Conservation (phyloP, 805 yeast genomes). For the Cyberlindnera suaveolens region DNA sequence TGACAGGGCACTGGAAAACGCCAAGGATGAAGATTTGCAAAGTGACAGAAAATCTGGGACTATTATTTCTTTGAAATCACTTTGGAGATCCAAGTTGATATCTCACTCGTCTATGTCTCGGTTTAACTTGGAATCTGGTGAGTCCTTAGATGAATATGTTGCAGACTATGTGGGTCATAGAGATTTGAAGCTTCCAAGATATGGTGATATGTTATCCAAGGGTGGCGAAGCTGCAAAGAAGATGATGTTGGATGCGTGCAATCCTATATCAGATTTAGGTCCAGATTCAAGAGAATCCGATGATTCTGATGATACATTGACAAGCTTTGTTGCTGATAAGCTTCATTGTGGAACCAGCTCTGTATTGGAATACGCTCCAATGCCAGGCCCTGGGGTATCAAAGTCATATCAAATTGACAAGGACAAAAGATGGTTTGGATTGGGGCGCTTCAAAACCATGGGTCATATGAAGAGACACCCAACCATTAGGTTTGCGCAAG, state of each 20-base stretch:
- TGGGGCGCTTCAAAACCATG: conserved; percentile 1
- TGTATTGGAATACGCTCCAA: conserved; percentile 10
- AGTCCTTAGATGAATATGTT: conserved; percentile 17
- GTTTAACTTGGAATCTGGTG: conserved; percentile 21
- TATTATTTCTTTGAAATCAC: conserved; percentile 1
- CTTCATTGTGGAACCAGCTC: conserved; percentile 1
- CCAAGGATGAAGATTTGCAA: background rate
- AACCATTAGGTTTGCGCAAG: conserved; percentile 16
- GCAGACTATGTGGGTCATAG: conserved; percentile 9
- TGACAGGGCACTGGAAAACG: background rate
- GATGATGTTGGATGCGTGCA: background rate
- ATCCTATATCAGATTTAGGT: background rate
- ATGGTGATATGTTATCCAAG: conserved; percentile 1
- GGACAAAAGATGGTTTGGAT: conserved; percentile 1
- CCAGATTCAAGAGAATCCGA: conserved; percentile 1
- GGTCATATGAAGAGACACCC: conserved; percentile 1
- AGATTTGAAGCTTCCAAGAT: conserved; percentile 9
- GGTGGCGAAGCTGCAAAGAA: conserved; percentile 11
- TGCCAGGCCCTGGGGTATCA: conserved; percentile 13
- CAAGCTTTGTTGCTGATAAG: conserved; percentile 2
- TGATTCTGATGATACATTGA: conserved; percentile 2
- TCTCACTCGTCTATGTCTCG: background rate
- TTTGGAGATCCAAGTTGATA: conserved; percentile 14
- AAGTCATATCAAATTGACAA: background rate
- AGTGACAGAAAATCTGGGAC: background rate